Conservation (phyloP, 176 grass and related monocot genomes). For the Carex cristatella region DNA sequence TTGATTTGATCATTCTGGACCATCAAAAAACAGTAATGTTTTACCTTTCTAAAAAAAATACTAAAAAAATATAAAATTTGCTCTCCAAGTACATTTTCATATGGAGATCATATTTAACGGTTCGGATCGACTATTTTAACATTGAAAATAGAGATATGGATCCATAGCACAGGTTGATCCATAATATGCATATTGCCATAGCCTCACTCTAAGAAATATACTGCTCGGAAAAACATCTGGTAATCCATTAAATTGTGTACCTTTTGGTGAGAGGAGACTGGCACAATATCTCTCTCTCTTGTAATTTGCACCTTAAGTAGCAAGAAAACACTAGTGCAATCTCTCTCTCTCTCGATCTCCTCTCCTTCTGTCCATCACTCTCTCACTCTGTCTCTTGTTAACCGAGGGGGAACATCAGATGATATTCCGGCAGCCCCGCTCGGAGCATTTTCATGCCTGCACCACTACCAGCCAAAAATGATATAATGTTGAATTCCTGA, state of each 20-base stretch:
- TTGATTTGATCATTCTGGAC: no score
- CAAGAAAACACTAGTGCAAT: neutral
- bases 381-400: neutral
- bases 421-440: neutral
- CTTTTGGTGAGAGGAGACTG: neutral
- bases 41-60: no score
- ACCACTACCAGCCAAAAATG: constrained; percentile 24
- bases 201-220: neutral
- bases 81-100: no score
- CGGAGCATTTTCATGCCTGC: constrained; percentile 20
- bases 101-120: no score
- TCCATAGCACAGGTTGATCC: no score
- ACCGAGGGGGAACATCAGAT: constrained; percentile 19
- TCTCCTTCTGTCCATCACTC: neutral
- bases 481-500: neutral
- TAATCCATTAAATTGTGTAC: neutral
- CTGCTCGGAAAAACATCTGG: neutral
- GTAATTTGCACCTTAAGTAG: neutral
- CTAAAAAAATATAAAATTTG: no score
- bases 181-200: no score
- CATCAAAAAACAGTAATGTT: no score
- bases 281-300: neutral
- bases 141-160: no score
- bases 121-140: no score
- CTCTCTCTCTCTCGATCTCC: neutral